Evolutionary conservation across 2,329 filamentous ascomycete species (phyloP), one percentile per base, ranked within the genome.

Genomic region (Tolypocladium endophyticum): DNA sequence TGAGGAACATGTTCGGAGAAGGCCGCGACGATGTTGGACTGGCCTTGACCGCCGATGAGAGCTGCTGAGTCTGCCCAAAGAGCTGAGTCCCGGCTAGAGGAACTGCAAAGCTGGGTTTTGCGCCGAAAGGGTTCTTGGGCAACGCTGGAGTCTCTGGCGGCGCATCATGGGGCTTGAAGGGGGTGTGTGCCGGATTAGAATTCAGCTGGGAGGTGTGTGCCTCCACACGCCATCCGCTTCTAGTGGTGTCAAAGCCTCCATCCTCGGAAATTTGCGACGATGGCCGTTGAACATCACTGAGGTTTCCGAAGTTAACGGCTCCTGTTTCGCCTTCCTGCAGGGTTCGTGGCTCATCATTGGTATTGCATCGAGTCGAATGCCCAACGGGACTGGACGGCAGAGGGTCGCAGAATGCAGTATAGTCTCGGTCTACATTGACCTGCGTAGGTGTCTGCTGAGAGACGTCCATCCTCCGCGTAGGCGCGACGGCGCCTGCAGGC

Each of bases 11-110:
- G 50, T 77, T 72, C 0, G 82, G 82, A 1, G 82, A 85, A 0
- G 82, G 82, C 14, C 82, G 75, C 1, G 82, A 85, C 1, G 81
- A 84, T 0, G 82, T 84, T 25, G 82, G 82, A 60, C 81, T 85
- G 54, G 72, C 74, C 64, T 78, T 82, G 20, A 77, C 66, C 1
- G 76, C 80, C 1, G 82, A 83, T 2, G 82, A 83, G 38, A 72
- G 69, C 62, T 82, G 68, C 60, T 83, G 82, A 0, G 82, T 84
- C 63, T 80, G 77, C 1, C 73, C 76, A 63, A 85, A 85, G 11
- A 85, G 72, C 66, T 85, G 81, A 9, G 80, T 66, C 67, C 74
- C 58, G 63, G 72, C 66, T 74, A 75, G 66, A 23, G 73, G 71
- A 1, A 73, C 64, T 70, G 68, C 60, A 60, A 71, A 64, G 59